Percentiles rank a stretch among this genome's conserved stretches.
phyloP scores from a whole-genome alignment of 225 moss, liverwort and hornwort species.

The Neckera pumila region DNA sequence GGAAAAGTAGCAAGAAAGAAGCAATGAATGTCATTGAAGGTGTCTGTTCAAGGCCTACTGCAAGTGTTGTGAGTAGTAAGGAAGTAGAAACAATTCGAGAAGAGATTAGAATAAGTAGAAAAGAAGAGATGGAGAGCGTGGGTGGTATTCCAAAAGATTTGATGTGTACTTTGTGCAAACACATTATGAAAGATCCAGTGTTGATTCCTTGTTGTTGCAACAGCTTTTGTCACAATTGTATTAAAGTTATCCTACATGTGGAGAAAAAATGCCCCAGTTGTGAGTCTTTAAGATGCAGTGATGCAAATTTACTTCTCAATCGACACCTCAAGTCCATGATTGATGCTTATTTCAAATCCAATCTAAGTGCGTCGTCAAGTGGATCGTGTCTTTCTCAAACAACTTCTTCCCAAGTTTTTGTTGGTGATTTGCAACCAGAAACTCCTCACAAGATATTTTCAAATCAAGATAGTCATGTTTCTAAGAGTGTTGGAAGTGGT shows the following conservation, averaged over 20 bases:
- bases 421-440: neutral
- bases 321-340: neutral
- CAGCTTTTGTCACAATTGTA: neutral
- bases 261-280: neutral
- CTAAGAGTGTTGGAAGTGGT: too few relatives aligned
- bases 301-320: neutral
- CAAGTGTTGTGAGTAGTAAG: neutral
- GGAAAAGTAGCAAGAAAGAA: neutral
- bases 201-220: constrained; percentile 3
- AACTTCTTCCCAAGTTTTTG: neutral
- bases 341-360: neutral
- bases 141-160: neutral
- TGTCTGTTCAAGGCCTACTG: neutral
- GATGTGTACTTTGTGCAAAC: neutral
- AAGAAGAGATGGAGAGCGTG: neutral
- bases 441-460: neutral
- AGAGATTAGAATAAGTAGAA: neutral
- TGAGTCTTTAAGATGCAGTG: neutral
- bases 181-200: neutral
- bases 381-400: neutral
- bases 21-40: neutral
- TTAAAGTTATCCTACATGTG: neutral
- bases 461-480: too few relatives aligned
- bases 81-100: neutral
- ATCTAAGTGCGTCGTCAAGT: neutral